Percentiles rank a stretch among this genome's conserved stretches.
phyloP scores from a whole-genome alignment of 73 alveolate genomes.

The Paramecium sonneborni region DNA sequence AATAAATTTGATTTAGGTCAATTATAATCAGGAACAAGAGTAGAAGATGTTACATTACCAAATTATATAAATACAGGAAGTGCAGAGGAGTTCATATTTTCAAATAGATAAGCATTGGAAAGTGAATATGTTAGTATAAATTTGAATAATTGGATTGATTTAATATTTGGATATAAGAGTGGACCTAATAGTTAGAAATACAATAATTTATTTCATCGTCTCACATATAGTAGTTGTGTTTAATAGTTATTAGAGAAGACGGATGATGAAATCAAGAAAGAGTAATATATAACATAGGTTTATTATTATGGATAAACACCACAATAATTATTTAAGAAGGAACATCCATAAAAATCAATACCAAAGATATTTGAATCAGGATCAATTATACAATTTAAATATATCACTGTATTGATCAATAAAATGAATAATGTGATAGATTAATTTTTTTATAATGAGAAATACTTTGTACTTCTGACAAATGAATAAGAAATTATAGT shows the following conservation, averaged over 20 bases:
- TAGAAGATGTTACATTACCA: conserved; percentile 79
- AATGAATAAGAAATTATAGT: not conserved
- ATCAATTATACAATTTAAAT: not conserved
- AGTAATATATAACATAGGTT: conserved; percentile 51
- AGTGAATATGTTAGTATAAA: conserved; percentile 72
- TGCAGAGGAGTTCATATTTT: conserved; percentile 78
- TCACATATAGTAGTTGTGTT: conserved; percentile 74
- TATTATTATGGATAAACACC: conserved; percentile 66
- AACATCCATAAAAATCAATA: conserved; percentile 27
- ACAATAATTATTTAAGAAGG: conserved; percentile 51
- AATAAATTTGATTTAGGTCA: conserved; percentile 80
- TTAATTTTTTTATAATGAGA: not conserved
- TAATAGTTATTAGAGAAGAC: conserved; percentile 18
- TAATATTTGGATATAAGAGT: conserved; percentile 85
- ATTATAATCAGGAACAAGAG: conserved; percentile 70
- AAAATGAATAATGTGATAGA: not conserved
- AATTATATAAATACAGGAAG: conserved; percentile 72
- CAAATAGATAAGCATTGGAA: conserved; percentile 77
- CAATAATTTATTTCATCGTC: conserved; percentile 74
- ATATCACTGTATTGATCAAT: not conserved
- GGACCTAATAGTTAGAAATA: conserved; percentile 72
- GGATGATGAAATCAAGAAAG: conserved; percentile 39
- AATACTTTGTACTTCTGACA: not conserved
- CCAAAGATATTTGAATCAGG: too few relatives aligned
- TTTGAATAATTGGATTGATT: conserved; percentile 88